phyloP scores from a whole-genome alignment of 345 rosid species.

The Crucihimalaya himalaica region DNA sequence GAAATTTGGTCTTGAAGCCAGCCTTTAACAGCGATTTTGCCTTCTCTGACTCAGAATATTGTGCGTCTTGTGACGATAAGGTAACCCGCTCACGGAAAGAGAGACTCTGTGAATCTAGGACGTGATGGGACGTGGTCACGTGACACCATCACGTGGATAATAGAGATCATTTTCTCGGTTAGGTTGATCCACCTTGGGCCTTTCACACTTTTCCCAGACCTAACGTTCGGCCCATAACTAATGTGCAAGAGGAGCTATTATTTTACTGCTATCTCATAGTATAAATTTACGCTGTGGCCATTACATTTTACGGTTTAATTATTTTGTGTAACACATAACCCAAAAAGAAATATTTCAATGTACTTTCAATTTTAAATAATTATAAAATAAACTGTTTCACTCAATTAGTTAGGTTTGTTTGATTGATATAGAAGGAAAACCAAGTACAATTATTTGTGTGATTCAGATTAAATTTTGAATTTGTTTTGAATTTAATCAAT shows the following conservation, averaged over 20 bases:
- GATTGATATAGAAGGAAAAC: too few relatives aligned
- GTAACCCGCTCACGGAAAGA: not conserved
- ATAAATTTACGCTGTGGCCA: too few relatives aligned
- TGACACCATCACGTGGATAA: not conserved
- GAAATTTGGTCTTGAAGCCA: not conserved
- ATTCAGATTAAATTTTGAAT: too few relatives aligned
- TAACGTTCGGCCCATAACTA: not conserved
- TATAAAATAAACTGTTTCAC: too few relatives aligned
- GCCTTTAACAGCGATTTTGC: not conserved
- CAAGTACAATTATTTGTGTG: too few relatives aligned
- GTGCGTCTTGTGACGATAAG: not conserved
- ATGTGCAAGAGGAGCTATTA: not conserved
- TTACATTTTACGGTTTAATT: too few relatives aligned
- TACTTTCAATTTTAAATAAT: too few relatives aligned
- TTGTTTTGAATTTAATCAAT: too few relatives aligned
- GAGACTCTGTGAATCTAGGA: slow-evolving; percentile 2
- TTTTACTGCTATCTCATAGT: too few relatives aligned
- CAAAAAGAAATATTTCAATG: too few relatives aligned
- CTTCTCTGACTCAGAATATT: not conserved
- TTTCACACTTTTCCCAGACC: not conserved
- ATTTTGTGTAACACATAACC: too few relatives aligned
- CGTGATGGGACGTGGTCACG: slow-evolving; percentile 1
- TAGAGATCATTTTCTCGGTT: not conserved
- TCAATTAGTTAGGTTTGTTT: not conserved
- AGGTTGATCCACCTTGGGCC: not conserved